These are phyloP conservation scores for Fusarium haematococcum DNA, from an alignment of 2,329 filamentous ascomycete genomes.

Conservation along the genomic window DNA sequence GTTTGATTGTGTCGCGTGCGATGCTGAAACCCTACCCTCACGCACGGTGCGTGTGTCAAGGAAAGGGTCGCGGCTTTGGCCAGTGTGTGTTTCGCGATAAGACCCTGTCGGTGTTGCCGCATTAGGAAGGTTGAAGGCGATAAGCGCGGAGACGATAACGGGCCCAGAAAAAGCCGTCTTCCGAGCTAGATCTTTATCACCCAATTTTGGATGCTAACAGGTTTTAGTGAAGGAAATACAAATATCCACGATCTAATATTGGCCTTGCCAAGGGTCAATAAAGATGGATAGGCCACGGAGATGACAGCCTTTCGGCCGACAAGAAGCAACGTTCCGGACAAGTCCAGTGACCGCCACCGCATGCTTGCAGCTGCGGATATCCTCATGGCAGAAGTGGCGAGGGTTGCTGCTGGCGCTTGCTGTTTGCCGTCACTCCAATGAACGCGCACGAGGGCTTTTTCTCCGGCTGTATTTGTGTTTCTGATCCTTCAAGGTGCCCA, in stretches of 20 bases:
- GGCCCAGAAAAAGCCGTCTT: conserved; percentile 23
- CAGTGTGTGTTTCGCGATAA: conserved; percentile 23
- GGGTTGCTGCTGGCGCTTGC: background rate
- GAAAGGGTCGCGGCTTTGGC: background rate
- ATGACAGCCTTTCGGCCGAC: background rate
- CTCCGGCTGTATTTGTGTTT: background rate
- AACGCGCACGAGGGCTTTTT: background rate
- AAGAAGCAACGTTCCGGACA: background rate
- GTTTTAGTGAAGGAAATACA: conserved; percentile 44
- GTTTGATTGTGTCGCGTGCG: conserved; percentile 13
- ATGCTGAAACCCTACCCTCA: background rate
- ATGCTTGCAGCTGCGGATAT: background rate
- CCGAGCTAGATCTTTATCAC: conserved; percentile 20
- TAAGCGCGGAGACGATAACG: conserved; percentile 24
- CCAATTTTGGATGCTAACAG: conserved; percentile 42
- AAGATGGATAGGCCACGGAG: background rate
- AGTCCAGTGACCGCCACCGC: background rate
- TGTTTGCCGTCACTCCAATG: conserved; percentile 1
- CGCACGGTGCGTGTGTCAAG: conserved; percentile 18
- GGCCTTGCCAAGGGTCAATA: background rate
- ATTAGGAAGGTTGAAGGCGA: conserved; percentile 15
- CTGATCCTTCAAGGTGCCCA: background rate
- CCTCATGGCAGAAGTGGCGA: background rate
- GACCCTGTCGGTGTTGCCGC: conserved; percentile 1
- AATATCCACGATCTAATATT: background rate